phyloP scores from a whole-genome alignment of 495 filamentous ascomycete genomes.

The Penicillium pulvis region DNA sequence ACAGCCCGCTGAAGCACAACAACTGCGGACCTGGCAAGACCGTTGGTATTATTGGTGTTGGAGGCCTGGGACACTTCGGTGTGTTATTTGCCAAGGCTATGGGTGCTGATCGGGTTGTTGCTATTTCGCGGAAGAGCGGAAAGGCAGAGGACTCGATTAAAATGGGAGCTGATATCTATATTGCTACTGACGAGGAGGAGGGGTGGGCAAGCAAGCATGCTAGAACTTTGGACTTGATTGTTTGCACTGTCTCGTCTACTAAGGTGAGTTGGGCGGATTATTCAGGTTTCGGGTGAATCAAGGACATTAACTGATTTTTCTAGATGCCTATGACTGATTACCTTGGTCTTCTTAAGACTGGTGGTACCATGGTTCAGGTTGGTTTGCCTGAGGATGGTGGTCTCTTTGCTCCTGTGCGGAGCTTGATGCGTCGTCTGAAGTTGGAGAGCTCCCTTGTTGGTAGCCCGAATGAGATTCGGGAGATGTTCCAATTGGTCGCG shows the following conservation, averaged over 20 bases:
- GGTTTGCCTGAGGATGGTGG: constrained; percentile 70
- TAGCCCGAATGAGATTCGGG: constrained; percentile 68
- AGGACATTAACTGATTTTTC: constrained; percentile 6
- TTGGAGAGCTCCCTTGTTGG: constrained; percentile 75
- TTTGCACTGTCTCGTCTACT: constrained; percentile 74
- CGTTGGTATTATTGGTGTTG: constrained; percentile 83
- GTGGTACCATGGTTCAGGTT: constrained; percentile 80
- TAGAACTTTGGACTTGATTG: constrained; percentile 74
- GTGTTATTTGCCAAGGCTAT: constrained; percentile 65
- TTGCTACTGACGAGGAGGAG: constrained; percentile 79
- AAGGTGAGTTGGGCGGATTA: constrained; percentile 37
- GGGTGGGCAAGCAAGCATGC: constrained; percentile 69
- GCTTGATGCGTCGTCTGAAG: constrained; percentile 66
- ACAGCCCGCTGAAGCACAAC: constrained; percentile 71
- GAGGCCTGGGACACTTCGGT: constrained; percentile 76
- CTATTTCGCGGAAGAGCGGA: constrained; percentile 65
- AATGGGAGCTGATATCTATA: constrained; percentile 65
- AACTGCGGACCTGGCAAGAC: constrained; percentile 77
- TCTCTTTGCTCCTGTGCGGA: constrained; percentile 60
- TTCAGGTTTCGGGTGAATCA: neutral
- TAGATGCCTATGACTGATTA: constrained; percentile 75
- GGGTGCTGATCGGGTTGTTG: constrained; percentile 75
- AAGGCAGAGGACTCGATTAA: constrained; percentile 74
- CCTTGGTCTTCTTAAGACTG: constrained; percentile 63
- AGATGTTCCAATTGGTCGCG: constrained; percentile 79